A percentile compares a stretch with the other conserved stretches of the same genome.
phyloP scores from a whole-genome alignment of 805 yeast species.

The Starmerella roubikii region DNA sequence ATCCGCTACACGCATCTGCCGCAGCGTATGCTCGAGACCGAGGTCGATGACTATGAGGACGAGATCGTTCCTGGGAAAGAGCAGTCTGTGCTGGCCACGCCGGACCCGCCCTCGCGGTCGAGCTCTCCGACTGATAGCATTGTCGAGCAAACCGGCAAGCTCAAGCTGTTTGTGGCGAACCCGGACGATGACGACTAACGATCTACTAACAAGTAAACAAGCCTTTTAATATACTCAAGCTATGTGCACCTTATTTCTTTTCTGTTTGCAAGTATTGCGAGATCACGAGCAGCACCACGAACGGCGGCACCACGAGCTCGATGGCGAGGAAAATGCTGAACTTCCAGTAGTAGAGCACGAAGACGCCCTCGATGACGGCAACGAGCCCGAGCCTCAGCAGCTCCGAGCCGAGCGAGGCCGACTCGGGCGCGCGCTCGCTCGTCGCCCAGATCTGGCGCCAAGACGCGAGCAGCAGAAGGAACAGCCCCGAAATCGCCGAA shows the following conservation, averaged over 20 bases:
- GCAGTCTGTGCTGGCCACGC: background rate
- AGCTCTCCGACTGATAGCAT: conserved; percentile 23
- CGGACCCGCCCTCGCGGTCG: conserved; percentile 2
- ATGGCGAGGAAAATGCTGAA: conserved; percentile 45
- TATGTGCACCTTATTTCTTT: background rate
- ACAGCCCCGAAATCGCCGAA: conserved; percentile 31
- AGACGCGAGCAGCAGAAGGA: conserved; percentile 31
- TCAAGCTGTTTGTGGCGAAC: conserved; percentile 29
- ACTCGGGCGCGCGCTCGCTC: background rate
- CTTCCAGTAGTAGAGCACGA: conserved; percentile 45
- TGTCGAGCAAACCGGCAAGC: conserved; percentile 24
- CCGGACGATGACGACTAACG: conserved; percentile 23
- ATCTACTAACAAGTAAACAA: background rate
- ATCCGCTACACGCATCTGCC: conserved; percentile 30
- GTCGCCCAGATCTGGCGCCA: conserved; percentile 23
- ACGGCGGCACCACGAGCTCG: background rate
- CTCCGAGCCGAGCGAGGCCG: background rate
- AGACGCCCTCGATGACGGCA: conserved; percentile 38
- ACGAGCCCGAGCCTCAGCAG: conserved; percentile 31
- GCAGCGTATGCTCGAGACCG: conserved; percentile 59
- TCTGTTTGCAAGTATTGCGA: background rate
- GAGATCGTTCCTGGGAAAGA: background rate
- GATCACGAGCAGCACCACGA: background rate
- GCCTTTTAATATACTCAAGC: background rate
- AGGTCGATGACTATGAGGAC: conserved; percentile 53